Conservation (phyloP, 345 rosid genomes). For the Eutrema japonicum region DNA sequence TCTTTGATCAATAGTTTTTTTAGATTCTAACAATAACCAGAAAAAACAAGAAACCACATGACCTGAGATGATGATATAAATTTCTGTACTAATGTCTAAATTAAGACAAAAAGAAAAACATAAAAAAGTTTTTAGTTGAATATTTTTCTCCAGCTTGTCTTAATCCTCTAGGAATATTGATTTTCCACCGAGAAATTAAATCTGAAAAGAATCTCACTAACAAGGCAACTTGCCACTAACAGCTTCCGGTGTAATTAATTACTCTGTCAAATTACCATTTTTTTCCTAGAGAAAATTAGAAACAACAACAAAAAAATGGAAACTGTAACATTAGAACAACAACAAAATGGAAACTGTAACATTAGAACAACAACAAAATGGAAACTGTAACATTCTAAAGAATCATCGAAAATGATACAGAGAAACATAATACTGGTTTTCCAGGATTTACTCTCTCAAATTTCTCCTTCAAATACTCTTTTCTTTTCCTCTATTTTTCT, state of each 20-base stretch:
- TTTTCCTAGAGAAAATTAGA: neutral
- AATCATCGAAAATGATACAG: constrained; percentile 10
- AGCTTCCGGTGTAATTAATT: constrained; percentile 22
- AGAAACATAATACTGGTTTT: constrained; percentile 38
- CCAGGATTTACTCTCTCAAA: constrained; percentile 40
- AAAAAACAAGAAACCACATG: constrained; percentile 35
- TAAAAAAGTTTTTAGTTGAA: neutral
- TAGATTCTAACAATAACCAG: constrained; percentile 33
- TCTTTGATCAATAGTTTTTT: constrained; percentile 4
- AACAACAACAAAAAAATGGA: constrained; percentile 30
- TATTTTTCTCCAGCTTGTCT: constrained; percentile 10
- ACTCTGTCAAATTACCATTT: constrained; percentile 36
- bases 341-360: constrained; percentile 40
- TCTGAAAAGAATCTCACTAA: constrained; percentile 21
- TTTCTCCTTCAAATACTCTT: constrained; percentile 41
- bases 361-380: constrained; percentile 24
- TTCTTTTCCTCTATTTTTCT: constrained; percentile 4
- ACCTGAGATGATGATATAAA: constrained; percentile 23
- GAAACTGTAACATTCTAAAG: constrained; percentile 39
- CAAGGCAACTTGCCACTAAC: constrained; percentile 36
- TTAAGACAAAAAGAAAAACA: constrained; percentile 19
- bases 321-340: constrained; percentile 37
- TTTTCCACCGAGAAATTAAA: neutral
- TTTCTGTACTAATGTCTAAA: constrained; percentile 30
- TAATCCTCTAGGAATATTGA: constrained; percentile 17